Percentiles rank a stretch among this genome's conserved stretches.
Conservation (phyloP, 345 rosid species). For the Citrus maxima region DNA sequence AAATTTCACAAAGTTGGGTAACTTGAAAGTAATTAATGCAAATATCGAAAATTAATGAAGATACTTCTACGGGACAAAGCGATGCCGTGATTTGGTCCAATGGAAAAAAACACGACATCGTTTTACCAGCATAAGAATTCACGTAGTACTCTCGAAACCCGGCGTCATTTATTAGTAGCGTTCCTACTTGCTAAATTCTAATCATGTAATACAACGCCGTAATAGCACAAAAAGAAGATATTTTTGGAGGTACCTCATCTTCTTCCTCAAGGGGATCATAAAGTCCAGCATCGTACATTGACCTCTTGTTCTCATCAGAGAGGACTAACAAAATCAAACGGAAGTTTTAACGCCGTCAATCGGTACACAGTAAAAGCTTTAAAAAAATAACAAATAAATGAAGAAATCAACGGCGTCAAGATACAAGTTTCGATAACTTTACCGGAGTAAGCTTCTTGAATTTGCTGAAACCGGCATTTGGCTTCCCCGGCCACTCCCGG, state of each 20-base stretch:
- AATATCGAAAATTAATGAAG: neutral
- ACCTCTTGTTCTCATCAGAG: constrained; percentile 57
- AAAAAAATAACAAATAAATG: neutral
- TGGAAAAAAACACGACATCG: neutral
- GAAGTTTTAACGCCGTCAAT: constrained; percentile 7
- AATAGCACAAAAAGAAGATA: neutral
- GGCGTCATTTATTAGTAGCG: neutral
- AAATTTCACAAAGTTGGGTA: constrained; percentile 6
- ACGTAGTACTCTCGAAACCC: neutral
- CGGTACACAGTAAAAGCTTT: neutral
- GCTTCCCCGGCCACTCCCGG: constrained; percentile 70
- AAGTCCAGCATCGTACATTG: constrained; percentile 79
- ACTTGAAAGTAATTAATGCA: neutral
- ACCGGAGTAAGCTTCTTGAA: constrained; percentile 96
- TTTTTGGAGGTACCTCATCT: constrained; percentile 53
- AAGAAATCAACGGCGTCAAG: neutral
- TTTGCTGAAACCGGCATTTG: constrained; percentile 81
- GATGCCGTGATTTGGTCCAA: neutral
- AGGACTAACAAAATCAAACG: constrained; percentile 45
- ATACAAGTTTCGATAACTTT: neutral
- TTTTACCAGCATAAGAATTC: neutral
- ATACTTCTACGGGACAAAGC: neutral
- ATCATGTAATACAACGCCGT: neutral
- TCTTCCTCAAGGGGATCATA: constrained; percentile 73
- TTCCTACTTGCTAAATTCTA: neutral